Base-by-base conservation (phyloP, 2,329 filamentous ascomycete species). In the Fusarium agapanthi region DNA sequence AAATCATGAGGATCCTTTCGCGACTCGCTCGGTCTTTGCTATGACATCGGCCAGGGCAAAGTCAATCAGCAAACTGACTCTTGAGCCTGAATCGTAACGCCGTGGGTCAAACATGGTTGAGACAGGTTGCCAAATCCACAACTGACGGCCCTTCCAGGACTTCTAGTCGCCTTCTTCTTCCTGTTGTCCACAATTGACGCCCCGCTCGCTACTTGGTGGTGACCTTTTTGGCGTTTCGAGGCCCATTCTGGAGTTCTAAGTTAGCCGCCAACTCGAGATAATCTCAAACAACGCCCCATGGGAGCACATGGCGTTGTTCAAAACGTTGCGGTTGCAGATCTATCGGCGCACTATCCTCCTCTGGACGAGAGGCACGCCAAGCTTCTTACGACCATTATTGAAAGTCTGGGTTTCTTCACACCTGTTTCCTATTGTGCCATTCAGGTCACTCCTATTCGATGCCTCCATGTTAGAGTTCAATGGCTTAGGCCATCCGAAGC, bases 141-240 rank as follows among this genome's bases (percentile, higher is more conserved):
- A 32, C 32, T 26, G 48, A 65, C 50, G 44, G 44, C 41, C 38
- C 55, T 61, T 66, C 51, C 44, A 61, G 54, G 60, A 47, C 35
- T 48, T 72, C 54, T 55, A 65, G 35, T 28, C 41, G 48, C 55
- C 34, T 69, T 68, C 57, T 51, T 50, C n/a, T 43, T 34, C 22
- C 14, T 57, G 22, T 35, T 43, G n/a, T 38, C 43, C 41, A 57
- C 45, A 35, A 58, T 48, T 34, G 37, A 53, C 50, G 50, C 34
- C 59, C 69, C 64, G 58, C 61, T 55, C 64, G 58, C 57, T 59
- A 34, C 56, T 44, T 16, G 34, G 20, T 16, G 34, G 20, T 50
- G 37, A 64, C 48, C 26, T 24, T 54, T 69, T 72, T 72, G 58
- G 69, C 69, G 50, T 65, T 69, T 60, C 59, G 65, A 72, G 69